Percentiles rank a stretch among this genome's conserved stretches.
Evolutionary conservation across 2,329 filamentous ascomycete species (phyloP).

Genomic region (Aspergillaceae sp.): DNA sequence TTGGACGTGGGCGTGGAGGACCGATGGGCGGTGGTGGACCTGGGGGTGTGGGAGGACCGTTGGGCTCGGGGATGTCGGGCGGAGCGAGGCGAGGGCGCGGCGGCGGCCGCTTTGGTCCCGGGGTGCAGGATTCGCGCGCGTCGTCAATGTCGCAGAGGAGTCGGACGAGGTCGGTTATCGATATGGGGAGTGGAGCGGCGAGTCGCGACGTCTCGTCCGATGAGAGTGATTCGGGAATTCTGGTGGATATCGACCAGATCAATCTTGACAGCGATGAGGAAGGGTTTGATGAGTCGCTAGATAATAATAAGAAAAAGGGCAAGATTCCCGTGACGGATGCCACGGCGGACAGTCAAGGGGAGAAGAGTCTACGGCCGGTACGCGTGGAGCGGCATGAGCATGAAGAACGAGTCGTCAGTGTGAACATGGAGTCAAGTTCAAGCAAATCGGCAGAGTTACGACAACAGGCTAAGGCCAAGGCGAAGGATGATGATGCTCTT

Average conservation of each 20-base stretch:
- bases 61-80: conserved; percentile 15
- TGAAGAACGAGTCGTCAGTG: conserved; percentile 44
- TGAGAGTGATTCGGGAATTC: conserved; percentile 38
- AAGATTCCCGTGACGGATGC: conserved; percentile 21
- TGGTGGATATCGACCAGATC: conserved; percentile 51
- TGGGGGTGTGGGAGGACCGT: conserved; percentile 20
- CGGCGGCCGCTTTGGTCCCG: conserved; percentile 11
- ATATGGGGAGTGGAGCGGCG: conserved; percentile 12
- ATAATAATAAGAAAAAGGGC: conserved; percentile 27
- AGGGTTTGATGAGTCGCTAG: conserved; percentile 19
- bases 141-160: conserved; percentile 21
- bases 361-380: conserved; percentile 40
- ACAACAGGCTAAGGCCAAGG: conserved; percentile 25
- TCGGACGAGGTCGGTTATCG: conserved; percentile 20
- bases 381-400: conserved; percentile 50
- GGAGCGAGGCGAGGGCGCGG: conserved; percentile 15
- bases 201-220: conserved; percentile 34
- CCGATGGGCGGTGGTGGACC: not conserved
- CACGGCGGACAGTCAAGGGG: conserved; percentile 6
- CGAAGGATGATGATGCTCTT: conserved; percentile 23
- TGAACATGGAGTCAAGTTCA: conserved; percentile 47
- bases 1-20: conserved; percentile 23
- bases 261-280: conserved; percentile 48
- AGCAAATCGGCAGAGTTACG: conserved; percentile 36
- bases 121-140: conserved; percentile 15